Percentiles rank a stretch among this genome's conserved stretches.
phyloP scores from a whole-genome alignment of 2,329 filamentous ascomycete genomes.

The Monosporascus sp. region DNA sequence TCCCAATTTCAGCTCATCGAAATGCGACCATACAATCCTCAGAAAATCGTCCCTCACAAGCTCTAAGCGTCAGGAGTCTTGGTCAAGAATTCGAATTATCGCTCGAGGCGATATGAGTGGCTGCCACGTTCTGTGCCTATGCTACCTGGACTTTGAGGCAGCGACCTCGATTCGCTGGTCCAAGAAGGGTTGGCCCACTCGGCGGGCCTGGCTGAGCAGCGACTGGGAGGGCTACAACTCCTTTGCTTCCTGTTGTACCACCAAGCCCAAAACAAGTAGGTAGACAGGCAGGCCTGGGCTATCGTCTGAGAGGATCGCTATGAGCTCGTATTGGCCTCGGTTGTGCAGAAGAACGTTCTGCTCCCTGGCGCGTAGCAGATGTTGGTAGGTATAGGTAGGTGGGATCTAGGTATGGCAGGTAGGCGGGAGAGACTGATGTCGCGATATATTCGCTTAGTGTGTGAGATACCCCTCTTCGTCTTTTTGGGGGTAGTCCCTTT shows the following conservation, averaged over 20 bases:
- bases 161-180: not conserved
- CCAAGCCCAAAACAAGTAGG: not conserved
- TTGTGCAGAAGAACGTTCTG: not conserved
- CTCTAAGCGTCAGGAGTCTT: constrained; percentile 17
- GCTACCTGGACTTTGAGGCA: constrained; percentile 13
- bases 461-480: not conserved
- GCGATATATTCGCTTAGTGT: not conserved
- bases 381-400: not conserved
- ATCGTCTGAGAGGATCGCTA: not conserved
- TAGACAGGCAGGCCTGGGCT: not conserved
- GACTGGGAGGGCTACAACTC: not conserved
- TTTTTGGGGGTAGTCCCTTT: not conserved
- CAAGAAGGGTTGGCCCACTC: not conserved
- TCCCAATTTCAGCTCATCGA: not conserved
- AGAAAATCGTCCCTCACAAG: not conserved
- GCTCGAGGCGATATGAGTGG: constrained; percentile 32
- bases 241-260: not conserved
- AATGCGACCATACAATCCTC: constrained; percentile 1
- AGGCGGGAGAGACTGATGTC: not conserved
- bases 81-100: constrained; percentile 15
- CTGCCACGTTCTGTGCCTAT: constrained; percentile 24
- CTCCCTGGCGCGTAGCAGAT: not conserved
- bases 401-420: not conserved
- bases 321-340: not conserved
- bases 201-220: not conserved